phyloP scores from a whole-genome alignment of 495 filamentous ascomycete species.

The Podospora didyma region DNA sequence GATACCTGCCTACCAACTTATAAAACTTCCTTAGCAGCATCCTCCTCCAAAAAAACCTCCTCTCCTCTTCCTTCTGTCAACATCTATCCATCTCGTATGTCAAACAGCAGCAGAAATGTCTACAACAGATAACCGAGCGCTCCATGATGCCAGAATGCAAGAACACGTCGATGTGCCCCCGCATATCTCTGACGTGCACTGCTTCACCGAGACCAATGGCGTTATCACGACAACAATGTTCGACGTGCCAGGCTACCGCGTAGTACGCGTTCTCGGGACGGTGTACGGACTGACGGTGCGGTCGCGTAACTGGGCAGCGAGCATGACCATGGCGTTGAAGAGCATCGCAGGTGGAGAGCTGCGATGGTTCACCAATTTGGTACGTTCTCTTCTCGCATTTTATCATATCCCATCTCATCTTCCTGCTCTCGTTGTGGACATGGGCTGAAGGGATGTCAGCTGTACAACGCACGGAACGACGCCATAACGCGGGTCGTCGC shows the following conservation, averaged over 20 bases:
- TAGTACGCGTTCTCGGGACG: conserved; percentile 52
- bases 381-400: conserved; percentile 5
- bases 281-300: conserved; percentile 59
- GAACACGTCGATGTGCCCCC: conserved; percentile 27
- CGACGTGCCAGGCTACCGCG: conserved; percentile 55
- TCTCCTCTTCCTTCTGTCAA: background rate
- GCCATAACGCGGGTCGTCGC: conserved; percentile 51
- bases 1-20: no score
- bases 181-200: conserved; percentile 40
- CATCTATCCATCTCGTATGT: no score
- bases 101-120: no score
- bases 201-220: conserved; percentile 58
- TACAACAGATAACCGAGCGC: conserved; percentile 15
- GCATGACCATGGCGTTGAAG: conserved; percentile 44
- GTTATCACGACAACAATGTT: conserved; percentile 52
- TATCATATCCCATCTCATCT: background rate
- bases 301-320: conserved; percentile 46
- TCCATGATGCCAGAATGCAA: conserved; percentile 4
- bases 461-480: conserved; percentile 54
- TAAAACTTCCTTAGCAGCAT: no score
- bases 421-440: background rate
- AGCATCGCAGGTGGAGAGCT: conserved; percentile 55
- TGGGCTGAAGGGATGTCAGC: conserved; percentile 12
- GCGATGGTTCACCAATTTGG: conserved; percentile 51
- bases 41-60: background rate